Conservation (phyloP, 2,329 filamentous ascomycete genomes). For the Seiridium unicorne region DNA sequence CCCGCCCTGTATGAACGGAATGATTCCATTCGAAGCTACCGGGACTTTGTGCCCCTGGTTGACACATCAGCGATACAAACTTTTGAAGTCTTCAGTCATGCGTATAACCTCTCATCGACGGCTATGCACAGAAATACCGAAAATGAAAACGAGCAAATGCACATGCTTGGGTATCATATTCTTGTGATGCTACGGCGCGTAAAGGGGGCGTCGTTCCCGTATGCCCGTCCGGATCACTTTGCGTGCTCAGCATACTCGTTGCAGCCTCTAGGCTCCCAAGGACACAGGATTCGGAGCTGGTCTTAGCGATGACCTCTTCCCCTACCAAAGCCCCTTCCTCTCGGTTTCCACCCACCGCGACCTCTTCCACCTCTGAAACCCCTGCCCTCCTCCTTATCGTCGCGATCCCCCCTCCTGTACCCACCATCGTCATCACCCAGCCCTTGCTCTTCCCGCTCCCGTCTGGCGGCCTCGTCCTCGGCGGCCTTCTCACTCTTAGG, state of each 20-base stretch:
- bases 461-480: conserved; percentile 36
- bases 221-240: no score
- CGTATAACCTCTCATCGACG: no score
- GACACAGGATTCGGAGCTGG: background rate
- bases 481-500: conserved; percentile 64
- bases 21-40: no score
- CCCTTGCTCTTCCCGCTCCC: conserved; percentile 36
- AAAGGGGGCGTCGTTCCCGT: no score
- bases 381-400: conserved; percentile 27
- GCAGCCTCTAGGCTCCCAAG: background rate
- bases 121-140: no score
- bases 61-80: no score
- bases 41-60: no score
- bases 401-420: conserved; percentile 22
- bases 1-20: no score
- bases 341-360: conserved; percentile 26
- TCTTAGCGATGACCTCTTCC: conserved; percentile 28
- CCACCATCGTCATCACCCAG: conserved; percentile 33
- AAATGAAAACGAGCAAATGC: no score
- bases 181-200: no score
- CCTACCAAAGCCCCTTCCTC: conserved; percentile 28
- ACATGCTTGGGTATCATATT: no score
- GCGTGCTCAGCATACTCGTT: background rate
- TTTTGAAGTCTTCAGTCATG: no score
- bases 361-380: conserved; percentile 33